A percentile compares a stretch with the other conserved stretches of the same genome.
Evolutionary conservation across 108 stramenopile species (phyloP).

Genomic region (Cylindrotheca fusiformis): DNA sequence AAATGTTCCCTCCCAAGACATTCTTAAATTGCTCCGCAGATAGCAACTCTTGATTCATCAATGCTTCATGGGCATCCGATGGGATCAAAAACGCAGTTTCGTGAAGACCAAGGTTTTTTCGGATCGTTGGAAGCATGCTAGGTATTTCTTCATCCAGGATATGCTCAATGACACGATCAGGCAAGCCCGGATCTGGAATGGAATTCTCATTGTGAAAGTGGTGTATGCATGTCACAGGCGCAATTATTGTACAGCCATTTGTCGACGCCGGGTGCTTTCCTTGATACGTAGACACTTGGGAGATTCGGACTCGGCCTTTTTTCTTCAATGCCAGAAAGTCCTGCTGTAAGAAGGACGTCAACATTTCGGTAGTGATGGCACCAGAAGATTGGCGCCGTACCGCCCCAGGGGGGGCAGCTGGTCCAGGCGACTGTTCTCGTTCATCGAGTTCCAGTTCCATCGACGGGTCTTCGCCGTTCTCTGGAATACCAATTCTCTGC

Average conservation of each 20-base stretch:
- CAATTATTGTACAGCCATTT: slow-evolving; percentile 90
- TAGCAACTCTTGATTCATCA: slow-evolving; percentile 70
- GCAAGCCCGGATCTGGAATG: slow-evolving; percentile 34
- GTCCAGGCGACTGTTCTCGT: neutral
- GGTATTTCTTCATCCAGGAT: slow-evolving; percentile 72
- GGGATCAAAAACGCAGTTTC: slow-evolving; percentile 78
- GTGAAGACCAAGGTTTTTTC: slow-evolving; percentile 66
- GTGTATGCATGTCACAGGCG: slow-evolving; percentile 70
- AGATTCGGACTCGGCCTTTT: slow-evolving; percentile 31
- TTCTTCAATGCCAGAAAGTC: slow-evolving; percentile 42
- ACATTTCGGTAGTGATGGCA: slow-evolving; percentile 12
- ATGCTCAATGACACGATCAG: slow-evolving; percentile 47
- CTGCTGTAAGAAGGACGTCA: slow-evolving; percentile 36
- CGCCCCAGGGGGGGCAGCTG: slow-evolving; percentile 8
- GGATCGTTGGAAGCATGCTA: slow-evolving; percentile 53
- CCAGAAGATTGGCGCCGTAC: slow-evolving; percentile 11
- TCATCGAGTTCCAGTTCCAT: neutral
- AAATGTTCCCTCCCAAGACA: slow-evolving; percentile 69
- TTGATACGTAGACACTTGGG: slow-evolving; percentile 71
- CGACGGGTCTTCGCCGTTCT: neutral
- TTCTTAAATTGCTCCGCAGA: slow-evolving; percentile 27
- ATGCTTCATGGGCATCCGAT: slow-evolving; percentile 82
- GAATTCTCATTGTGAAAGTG: slow-evolving; percentile 40
- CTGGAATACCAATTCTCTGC: neutral
- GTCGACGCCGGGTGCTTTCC: slow-evolving; percentile 62